Conservation (phyloP, 2,329 filamentous ascomycete species). For the Beauveria pseudobassiana region DNA sequence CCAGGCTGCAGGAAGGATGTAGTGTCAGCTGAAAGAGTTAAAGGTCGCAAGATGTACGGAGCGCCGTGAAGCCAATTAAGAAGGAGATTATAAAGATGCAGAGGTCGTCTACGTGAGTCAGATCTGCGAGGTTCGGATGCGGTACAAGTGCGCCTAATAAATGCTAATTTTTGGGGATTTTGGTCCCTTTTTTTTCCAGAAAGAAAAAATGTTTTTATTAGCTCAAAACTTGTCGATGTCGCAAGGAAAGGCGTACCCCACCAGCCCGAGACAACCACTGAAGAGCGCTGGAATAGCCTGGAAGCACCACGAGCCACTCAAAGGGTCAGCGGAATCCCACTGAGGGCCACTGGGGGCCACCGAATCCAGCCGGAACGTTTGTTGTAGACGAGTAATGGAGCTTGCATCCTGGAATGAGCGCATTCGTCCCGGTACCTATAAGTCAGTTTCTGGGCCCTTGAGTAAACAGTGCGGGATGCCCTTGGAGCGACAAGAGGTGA, state of each 20-base stretch:
- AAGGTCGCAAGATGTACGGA: neutral
- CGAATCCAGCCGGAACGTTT: neutral
- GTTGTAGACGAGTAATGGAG: neutral
- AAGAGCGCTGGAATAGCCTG: neutral
- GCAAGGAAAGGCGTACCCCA: neutral
- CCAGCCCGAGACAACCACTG: neutral
- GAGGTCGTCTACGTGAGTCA: conserved; percentile 7
- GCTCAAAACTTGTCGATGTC: neutral
- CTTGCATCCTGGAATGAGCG: neutral
- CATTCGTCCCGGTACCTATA: neutral
- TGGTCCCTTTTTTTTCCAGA: neutral
- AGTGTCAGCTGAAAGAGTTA: neutral
- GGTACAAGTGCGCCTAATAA: neutral
- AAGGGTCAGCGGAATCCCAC: neutral
- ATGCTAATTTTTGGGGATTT: too few relatives aligned
- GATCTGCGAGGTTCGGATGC: conserved; percentile 8
- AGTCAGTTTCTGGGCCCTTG: neutral
- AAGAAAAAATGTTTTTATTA: neutral
- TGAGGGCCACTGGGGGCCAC: neutral
- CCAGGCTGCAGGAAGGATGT: neutral
- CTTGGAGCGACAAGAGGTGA: neutral
- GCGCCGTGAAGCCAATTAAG: neutral
- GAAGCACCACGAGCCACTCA: neutral
- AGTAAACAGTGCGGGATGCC: neutral
- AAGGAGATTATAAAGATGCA: neutral